Conservation (phyloP, 2,329 filamentous ascomycete species). For the Diaporthe sp. region DNA sequence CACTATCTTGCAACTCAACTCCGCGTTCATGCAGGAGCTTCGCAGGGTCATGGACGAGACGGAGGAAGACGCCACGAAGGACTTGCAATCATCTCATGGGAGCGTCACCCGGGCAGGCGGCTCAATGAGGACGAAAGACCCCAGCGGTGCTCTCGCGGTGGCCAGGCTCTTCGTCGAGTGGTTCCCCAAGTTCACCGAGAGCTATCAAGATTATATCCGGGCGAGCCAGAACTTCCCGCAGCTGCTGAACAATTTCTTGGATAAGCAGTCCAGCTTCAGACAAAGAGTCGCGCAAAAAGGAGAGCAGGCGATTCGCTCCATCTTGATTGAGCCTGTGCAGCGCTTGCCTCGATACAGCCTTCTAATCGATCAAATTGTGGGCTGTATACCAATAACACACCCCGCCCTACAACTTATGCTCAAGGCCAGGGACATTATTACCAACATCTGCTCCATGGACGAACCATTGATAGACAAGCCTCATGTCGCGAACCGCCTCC, state of each 20-base stretch:
- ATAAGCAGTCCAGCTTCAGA: conserved; percentile 85
- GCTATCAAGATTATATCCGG: conserved; percentile 93
- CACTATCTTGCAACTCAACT: conserved; percentile 84
- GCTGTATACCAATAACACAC: conserved; percentile 86
- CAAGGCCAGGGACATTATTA: conserved; percentile 91
- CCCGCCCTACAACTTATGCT: conserved; percentile 86
- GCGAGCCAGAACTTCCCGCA: conserved; percentile 90
- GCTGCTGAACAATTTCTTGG: conserved; percentile 82
- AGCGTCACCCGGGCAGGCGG: conserved; percentile 57
- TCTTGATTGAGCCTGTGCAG: conserved; percentile 96
- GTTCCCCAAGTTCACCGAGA: conserved; percentile 92
- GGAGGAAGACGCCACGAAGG: conserved; percentile 81
- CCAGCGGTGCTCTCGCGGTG: conserved; percentile 82
- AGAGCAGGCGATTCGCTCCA: conserved; percentile 90
- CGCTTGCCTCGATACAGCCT: conserved; percentile 93
- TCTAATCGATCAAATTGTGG: conserved; percentile 94
- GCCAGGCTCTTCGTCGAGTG: conserved; percentile 87
- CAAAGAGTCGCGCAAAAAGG: conserved; percentile 84
- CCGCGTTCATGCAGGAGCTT: conserved; percentile 82
- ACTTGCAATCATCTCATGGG: conserved; percentile 73
- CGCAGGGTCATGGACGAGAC: conserved; percentile 83
- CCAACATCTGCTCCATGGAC: conserved; percentile 96
- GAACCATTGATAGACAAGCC: conserved; percentile 77
- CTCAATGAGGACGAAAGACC: conserved; percentile 70
- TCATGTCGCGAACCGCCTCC: conserved; percentile 79